Evolutionary conservation across 1,284 basidiomycete genomes (phyloP).

Genomic region (Pisolithus thermaeus): DNA sequence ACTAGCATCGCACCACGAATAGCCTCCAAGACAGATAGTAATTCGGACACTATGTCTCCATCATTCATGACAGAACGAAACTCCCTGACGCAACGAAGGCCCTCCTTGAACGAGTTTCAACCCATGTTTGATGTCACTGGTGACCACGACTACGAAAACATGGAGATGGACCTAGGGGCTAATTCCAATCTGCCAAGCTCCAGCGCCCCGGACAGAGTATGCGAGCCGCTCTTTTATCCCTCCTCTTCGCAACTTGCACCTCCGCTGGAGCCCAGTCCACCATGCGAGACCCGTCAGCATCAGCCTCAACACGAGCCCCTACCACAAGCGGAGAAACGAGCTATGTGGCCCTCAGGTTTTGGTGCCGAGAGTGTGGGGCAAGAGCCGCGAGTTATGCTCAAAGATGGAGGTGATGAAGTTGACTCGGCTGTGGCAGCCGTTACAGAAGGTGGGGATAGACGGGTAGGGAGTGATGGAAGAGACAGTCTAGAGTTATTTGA

Average conservation of each 20-base stretch:
- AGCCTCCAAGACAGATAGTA: constrained; percentile 11
- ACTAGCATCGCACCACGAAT: neutral
- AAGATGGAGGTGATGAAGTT: constrained; percentile 60
- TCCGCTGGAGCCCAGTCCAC: constrained; percentile 36
- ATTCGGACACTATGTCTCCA: constrained; percentile 25
- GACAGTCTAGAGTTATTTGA: constrained; percentile 35
- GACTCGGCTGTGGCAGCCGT: constrained; percentile 24
- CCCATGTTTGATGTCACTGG: constrained; percentile 12
- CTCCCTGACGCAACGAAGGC: constrained; percentile 1
- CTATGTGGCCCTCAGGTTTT: constrained; percentile 51
- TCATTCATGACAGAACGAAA: constrained; percentile 15
- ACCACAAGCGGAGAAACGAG: constrained; percentile 47
- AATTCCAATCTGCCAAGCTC: neutral
- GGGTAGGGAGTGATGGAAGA: constrained; percentile 6
- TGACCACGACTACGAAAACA: constrained; percentile 11
- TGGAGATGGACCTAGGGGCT: constrained; percentile 1
- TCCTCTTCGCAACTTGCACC: constrained; percentile 18
- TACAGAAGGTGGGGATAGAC: neutral
- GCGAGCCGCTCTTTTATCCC: constrained; percentile 24
- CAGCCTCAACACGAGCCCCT: constrained; percentile 53
- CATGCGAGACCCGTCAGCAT: constrained; percentile 31
- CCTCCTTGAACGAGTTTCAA: neutral
- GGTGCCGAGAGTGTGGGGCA: constrained; percentile 60
- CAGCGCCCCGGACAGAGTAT: neutral
- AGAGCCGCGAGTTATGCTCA: constrained; percentile 57